Base-by-base conservation (phyloP, 2,329 filamentous ascomycete species). In the Diaporthe velutina region DNA sequence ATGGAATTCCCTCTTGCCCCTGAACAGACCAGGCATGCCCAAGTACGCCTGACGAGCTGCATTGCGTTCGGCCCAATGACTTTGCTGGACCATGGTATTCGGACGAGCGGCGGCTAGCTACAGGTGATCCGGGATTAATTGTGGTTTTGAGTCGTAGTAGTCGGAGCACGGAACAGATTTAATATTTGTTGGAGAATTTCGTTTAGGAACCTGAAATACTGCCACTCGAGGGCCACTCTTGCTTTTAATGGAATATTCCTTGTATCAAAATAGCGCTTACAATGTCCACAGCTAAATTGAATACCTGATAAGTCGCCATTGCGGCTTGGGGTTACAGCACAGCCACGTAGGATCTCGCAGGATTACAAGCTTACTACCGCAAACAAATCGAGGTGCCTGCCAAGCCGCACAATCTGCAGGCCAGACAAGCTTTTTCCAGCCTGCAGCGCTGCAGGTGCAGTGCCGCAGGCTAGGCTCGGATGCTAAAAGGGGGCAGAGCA, bases 31-130 rank as follows among this genome's bases (percentile, higher is more conserved):
- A 13, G 64, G 64, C 45, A 38, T 67, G 64, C 1, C 4, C 6
- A 2, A 6, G 13, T 13, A 52, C 2, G 64, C 45, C 4, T 52
- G 45, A n/a, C 64, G 64, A 38, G 64, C 33, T 10, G 3, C 64
- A 52, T 52, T 67, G 8, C 64, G 64, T 17, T 67, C 45, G 30
- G 45, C 9, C 64, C 64, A 67, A 33, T 67, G 60, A 13, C 17
- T 33, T n/a, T 48, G 25, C 40, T 64, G 28, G 10, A 6, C 61
- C 45, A 67, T 67, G 19, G 4, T 30, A 35, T 4, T 17, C 3
- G 45, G 22, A 15, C 13, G 25, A 30, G 28, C 15, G 40, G 22
- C 17, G 61, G 19, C 6, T 15, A 35, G 22, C 33, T 2, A 12
- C 4, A 8, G 7, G 5, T 4, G 2, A 8, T 28, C 1, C 4